Evolutionary conservation across 768 basidiomycete species (phyloP).

Genomic region (Macrolepiota albuminosa): DNA sequence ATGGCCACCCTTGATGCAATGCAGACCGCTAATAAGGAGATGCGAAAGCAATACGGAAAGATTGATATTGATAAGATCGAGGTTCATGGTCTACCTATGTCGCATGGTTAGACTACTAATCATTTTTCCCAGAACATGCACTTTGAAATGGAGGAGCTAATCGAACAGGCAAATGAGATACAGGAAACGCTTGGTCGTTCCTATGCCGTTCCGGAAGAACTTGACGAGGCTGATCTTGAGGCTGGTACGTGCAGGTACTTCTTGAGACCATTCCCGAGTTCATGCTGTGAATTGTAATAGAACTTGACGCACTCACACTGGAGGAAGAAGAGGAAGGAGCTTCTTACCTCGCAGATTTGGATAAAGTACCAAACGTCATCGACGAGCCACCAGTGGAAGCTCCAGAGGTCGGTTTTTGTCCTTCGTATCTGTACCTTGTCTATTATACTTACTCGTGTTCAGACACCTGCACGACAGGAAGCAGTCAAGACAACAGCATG

Average conservation of each 20-base stretch:
- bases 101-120: background rate
- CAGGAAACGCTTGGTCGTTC: constrained; percentile 91
- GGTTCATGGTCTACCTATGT: constrained; percentile 39
- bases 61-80: constrained; percentile 98
- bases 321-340: constrained; percentile 90
- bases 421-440: background rate
- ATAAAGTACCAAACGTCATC: constrained; percentile 87
- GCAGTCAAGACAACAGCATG: constrained; percentile 51
- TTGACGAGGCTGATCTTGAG: constrained; percentile 96
- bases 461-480: constrained; percentile 45
- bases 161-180: constrained; percentile 97
- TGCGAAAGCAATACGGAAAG: constrained; percentile 96
- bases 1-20: constrained; percentile 99
- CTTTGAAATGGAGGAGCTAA: constrained; percentile 95
- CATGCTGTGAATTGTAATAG: constrained; percentile 34
- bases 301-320: constrained; percentile 89
- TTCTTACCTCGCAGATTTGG: constrained; percentile 83
- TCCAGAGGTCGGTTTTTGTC: constrained; percentile 43
- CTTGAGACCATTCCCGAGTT: background rate
- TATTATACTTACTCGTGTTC: constrained; percentile 7
- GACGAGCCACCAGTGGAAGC: constrained; percentile 80
- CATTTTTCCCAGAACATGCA: constrained; percentile 68
- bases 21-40: constrained; percentile 92
- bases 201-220: constrained; percentile 94
- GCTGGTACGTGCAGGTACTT: constrained; percentile 58